phyloP scores from a whole-genome alignment of 257 asterid genomes.

The Orobanche coerulescens region DNA sequence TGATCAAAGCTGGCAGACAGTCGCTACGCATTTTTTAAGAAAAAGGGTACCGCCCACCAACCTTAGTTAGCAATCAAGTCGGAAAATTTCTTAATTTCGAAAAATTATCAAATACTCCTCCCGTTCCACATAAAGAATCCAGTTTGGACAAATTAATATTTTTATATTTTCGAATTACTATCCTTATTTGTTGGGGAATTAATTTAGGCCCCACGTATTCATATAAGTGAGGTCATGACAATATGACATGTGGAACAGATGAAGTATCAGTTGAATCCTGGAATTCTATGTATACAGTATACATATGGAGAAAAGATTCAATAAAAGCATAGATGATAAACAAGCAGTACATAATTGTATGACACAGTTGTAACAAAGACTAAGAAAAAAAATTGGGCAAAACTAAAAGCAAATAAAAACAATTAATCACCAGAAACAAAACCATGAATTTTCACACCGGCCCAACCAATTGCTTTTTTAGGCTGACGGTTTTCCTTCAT shows the following conservation, averaged over 20 bases:
- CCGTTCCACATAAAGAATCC: no score
- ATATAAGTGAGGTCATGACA: no score
- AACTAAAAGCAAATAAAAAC: conserved; percentile 60
- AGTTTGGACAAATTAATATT: no score
- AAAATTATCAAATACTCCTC: conserved; percentile 4
- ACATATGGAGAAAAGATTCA: conserved; percentile 16
- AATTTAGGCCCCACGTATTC: no score
- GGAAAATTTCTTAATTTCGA: neutral
- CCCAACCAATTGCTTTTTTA: conserved; percentile 92
- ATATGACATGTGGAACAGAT: no score
- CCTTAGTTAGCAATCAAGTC: neutral
- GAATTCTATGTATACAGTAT: conserved; percentile 2
- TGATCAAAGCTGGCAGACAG: neutral
- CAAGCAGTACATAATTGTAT: conserved; percentile 7
- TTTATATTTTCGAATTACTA: no score
- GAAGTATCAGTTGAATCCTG: conserved; percentile 11
- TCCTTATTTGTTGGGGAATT: no score
- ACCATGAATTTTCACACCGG: conserved; percentile 74
- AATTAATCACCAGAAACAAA: conserved; percentile 84
- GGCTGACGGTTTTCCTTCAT: conserved; percentile 93
- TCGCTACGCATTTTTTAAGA: neutral
- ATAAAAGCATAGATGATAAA: conserved; percentile 8
- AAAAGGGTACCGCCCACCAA: neutral
- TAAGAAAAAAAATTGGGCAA: conserved; percentile 26
- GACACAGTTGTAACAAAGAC: conserved; percentile 4